A percentile compares a stretch with the other conserved stretches of the same genome.
phyloP scores from a whole-genome alignment of 1,284 basidiomycete species.

The Pyrrhoderma lamaoense region DNA sequence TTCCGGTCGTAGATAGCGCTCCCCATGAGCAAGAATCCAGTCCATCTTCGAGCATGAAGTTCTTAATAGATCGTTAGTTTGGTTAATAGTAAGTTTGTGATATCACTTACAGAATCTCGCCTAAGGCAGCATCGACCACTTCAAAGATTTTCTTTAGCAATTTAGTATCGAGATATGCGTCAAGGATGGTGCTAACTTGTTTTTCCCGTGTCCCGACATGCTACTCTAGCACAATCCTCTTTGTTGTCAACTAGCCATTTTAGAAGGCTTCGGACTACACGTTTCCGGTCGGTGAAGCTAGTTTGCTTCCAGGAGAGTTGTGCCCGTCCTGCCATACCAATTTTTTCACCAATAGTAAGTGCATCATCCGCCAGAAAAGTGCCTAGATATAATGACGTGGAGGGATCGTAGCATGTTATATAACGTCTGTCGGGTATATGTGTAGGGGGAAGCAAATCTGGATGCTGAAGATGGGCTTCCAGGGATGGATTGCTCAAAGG shows the following conservation, averaged over 20 bases:
- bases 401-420: conserved; percentile 88
- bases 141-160: conserved; percentile 1
- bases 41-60: conserved; percentile 82
- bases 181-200: conserved; percentile 56
- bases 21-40: conserved; percentile 80
- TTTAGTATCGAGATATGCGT: not conserved
- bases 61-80: conserved; percentile 28
- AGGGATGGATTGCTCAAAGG: conserved; percentile 51
- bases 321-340: conserved; percentile 57
- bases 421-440: conserved; percentile 50
- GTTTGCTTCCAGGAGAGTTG: conserved; percentile 68
- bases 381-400: conserved; percentile 73
- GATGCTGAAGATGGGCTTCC: conserved; percentile 52
- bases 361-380: conserved; percentile 64
- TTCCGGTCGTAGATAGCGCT: conserved; percentile 65
- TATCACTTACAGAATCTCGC: conserved; percentile 58
- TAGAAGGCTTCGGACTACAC: conserved; percentile 77
- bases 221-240: conserved; percentile 80
- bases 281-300: conserved; percentile 69
- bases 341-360: conserved; percentile 63
- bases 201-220: conserved; percentile 93
- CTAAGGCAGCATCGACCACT: conserved; percentile 87
- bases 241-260: conserved; percentile 89
- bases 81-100: not conserved
- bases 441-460: conserved; percentile 45